Evolutionary conservation across 2,329 filamentous ascomycete genomes (phyloP).

Genomic region (Colletotrichum tabaci): DNA sequence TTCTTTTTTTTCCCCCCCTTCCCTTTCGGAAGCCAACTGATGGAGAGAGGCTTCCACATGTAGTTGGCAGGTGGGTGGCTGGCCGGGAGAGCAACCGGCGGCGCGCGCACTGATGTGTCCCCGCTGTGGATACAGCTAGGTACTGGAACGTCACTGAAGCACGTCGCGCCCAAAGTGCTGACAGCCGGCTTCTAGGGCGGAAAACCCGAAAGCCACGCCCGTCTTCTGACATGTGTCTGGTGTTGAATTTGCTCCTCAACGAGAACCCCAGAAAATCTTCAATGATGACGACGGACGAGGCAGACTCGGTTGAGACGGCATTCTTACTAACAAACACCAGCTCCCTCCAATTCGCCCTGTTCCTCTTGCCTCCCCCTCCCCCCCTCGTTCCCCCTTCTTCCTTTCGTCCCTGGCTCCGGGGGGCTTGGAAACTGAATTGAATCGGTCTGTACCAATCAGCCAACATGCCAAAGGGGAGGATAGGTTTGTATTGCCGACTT

Average conservation of each 20-base stretch:
- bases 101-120: conserved; percentile 16
- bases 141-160: conserved; percentile 33
- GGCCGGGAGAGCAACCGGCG: conserved; percentile 14
- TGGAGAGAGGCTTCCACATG: background rate
- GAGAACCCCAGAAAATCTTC: background rate
- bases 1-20: background rate
- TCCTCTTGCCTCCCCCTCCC: no score
- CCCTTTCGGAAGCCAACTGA: background rate
- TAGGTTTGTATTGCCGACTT: no score
- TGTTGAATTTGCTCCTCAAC: background rate
- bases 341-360: background rate
- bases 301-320: background rate
- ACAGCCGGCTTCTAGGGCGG: background rate
- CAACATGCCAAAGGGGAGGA: no score
- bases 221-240: background rate
- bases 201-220: background rate
- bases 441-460: no score
- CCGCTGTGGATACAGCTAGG: background rate
- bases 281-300: background rate
- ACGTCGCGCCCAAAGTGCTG: conserved; percentile 4
- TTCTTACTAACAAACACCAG: background rate
- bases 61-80: background rate
- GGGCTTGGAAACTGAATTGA: no score
- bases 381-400: background rate
- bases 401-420: no score